Base-by-base conservation (phyloP, 2,329 filamentous ascomycete species). In the Bimuria novae-zelandiae region DNA sequence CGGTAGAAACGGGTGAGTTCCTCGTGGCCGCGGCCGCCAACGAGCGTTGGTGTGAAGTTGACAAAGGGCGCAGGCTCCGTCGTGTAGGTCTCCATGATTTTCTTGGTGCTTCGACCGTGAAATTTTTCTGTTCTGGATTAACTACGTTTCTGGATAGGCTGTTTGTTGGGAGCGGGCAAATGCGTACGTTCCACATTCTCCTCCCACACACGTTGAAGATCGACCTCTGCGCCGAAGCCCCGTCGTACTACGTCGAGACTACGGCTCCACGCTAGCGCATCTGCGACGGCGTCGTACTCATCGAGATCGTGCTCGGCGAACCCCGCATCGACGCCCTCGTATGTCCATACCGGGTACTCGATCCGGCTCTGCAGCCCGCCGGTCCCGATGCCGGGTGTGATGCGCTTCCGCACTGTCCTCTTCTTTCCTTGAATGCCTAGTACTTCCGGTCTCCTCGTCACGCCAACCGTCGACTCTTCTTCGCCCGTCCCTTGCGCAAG, bases 251-350 rank as follows among this genome's bases (percentile, higher is more conserved):
- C 73, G 1, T 77, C 77, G 52, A 92, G 65, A 30, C 84, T 86
- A 7, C 89, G 79, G n/a, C 80, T 84, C 81, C 86, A 91, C 0
- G 89, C 87, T 17, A 91, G 65, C n/a, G 82, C 80, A 1, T 87
- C 83, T 0, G 82, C 81, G 3, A 89, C 76, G 8, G 80, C 77
- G 57, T 90, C 82, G 61, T 85, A 91, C 59, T 88, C 83, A 2
- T 89, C 85, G 27, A 89, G 69, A 51, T 90, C 84, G 17, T 81
- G 79, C 71, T 92, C 88, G 0, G 89, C 89, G 57, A 92, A 92
- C 0, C 89, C 89, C 0, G 84, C 75, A 45, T 84, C 75, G 0
- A 74, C 82, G 54, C 79, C 76, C 10, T 80, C 77, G 59, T 88
- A 88, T 0, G 79, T 79, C 63, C 80, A 85, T 3, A 79, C 73